These are phyloP conservation scores for Lasiodiplodia gonubiensis DNA, from an alignment of 2,329 filamentous ascomycete species.

Conservation along the genomic window DNA sequence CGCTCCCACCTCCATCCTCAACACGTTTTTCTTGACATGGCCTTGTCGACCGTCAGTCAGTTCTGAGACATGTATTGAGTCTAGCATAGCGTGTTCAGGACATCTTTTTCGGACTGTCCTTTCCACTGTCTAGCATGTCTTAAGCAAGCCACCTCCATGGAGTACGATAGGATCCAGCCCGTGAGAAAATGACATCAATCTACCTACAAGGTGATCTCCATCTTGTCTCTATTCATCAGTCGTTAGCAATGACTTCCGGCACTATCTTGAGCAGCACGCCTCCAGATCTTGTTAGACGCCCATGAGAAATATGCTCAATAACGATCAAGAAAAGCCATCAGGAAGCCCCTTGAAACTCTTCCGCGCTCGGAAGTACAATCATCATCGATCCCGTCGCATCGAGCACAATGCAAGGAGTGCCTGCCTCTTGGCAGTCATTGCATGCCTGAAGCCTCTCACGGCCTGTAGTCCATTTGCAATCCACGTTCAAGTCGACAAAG, in stretches of 20 bases:
- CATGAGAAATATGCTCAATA: too few relatives aligned
- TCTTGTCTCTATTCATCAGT: neutral
- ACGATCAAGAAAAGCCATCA: neutral
- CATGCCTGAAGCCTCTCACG: neutral
- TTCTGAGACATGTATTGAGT: neutral
- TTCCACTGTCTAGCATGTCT: neutral
- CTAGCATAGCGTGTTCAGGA: neutral
- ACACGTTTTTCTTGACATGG: neutral
- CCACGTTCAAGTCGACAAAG: neutral
- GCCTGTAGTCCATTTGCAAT: neutral
- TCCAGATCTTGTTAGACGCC: neutral
- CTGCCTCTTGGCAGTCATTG: neutral
- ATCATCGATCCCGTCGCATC: neutral
- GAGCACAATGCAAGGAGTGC: neutral
- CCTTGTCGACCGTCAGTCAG: neutral
- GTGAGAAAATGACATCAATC: neutral
- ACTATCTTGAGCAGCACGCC: neutral
- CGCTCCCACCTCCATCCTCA: neutral
- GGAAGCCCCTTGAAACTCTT: neutral
- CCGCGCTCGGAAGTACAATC: neutral
- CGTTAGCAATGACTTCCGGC: neutral
- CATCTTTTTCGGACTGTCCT: neutral
- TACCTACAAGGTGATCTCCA: neutral
- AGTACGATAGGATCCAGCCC: neutral
- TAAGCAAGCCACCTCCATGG: too few relatives aligned